Evolutionary conservation across 2,329 filamentous ascomycete species (phyloP).

Genomic region (Fusarium albosuccineum): DNA sequence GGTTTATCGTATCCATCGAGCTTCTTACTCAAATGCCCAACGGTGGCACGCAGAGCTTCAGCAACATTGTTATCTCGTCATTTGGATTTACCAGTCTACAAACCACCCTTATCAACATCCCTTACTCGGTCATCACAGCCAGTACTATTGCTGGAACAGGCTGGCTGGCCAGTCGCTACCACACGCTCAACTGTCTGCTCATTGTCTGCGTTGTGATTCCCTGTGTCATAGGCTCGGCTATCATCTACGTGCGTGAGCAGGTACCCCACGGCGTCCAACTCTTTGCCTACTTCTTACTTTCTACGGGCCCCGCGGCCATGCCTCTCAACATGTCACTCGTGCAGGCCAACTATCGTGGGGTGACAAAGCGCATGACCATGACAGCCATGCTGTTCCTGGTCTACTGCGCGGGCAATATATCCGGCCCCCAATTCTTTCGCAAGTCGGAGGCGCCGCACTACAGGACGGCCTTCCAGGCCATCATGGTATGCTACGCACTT

Average conservation of each 20-base stretch:
- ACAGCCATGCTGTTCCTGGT: constrained; percentile 67
- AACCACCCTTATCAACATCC: too few relatives aligned
- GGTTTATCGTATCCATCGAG: too few relatives aligned
- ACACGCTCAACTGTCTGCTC: constrained; percentile 64
- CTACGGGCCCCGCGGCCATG: constrained; percentile 65
- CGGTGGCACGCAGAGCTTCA: too few relatives aligned
- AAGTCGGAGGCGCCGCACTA: constrained; percentile 64
- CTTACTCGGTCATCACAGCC: constrained; percentile 45
- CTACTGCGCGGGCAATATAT: constrained; percentile 69
- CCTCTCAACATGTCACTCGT: constrained; percentile 68
- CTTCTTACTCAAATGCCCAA: too few relatives aligned
- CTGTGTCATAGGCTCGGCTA: constrained; percentile 64
- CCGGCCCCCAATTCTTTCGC: constrained; percentile 68
- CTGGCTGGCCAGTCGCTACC: constrained; percentile 64
- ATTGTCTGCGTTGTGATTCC: constrained; percentile 64
- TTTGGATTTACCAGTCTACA: too few relatives aligned
- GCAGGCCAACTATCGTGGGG: constrained; percentile 67
- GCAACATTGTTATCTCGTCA: too few relatives aligned
- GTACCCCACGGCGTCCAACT: constrained; percentile 61
- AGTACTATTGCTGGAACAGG: constrained; percentile 62
- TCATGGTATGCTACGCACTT: constrained; percentile 68
- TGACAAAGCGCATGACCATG: constrained; percentile 72
- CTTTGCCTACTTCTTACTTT: constrained; percentile 70
- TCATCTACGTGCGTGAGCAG: constrained; percentile 63
- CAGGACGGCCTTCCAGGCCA: constrained; percentile 65